These are phyloP conservation scores for Alternaria postmessia DNA, from an alignment of 2,329 filamentous ascomycete genomes.

Conservation along the genomic window DNA sequence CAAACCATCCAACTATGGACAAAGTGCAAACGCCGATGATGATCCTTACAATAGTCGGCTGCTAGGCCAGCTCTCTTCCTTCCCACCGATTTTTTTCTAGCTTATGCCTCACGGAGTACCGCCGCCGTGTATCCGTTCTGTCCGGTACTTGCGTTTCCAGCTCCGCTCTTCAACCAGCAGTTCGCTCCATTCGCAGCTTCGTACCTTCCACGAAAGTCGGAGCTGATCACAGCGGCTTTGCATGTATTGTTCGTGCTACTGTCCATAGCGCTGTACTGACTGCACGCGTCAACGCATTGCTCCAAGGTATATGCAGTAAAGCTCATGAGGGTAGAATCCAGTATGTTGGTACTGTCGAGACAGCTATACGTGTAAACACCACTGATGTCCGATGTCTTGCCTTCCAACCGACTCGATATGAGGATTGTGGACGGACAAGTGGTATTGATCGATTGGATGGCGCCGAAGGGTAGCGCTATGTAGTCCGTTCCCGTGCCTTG, in stretches of 20 bases:
- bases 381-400: constrained; percentile 2
- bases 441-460: constrained; percentile 7
- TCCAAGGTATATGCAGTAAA: constrained; percentile 14
- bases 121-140: constrained; percentile 6
- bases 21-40: neutral
- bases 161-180: constrained; percentile 7
- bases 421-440: constrained; percentile 8
- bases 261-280: constrained; percentile 12
- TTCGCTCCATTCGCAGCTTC: constrained; percentile 5
- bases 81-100: neutral
- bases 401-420: constrained; percentile 5
- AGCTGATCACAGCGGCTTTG: constrained; percentile 6
- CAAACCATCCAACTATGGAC: neutral
- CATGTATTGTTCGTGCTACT: neutral
- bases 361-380: constrained; percentile 12
- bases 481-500: neutral
- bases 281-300: constrained; percentile 15
- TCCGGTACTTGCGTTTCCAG: neutral
- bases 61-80: neutral
- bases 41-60: neutral
- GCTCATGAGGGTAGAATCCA: neutral
- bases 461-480: constrained; percentile 1
- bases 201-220: neutral
- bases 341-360: constrained; percentile 11
- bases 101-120: neutral